A percentile compares a stretch with the other conserved stretches of the same genome.
These are phyloP conservation scores for Cercospora canescens DNA, from an alignment of 2,329 filamentous ascomycete species.

Conservation along the genomic window DNA sequence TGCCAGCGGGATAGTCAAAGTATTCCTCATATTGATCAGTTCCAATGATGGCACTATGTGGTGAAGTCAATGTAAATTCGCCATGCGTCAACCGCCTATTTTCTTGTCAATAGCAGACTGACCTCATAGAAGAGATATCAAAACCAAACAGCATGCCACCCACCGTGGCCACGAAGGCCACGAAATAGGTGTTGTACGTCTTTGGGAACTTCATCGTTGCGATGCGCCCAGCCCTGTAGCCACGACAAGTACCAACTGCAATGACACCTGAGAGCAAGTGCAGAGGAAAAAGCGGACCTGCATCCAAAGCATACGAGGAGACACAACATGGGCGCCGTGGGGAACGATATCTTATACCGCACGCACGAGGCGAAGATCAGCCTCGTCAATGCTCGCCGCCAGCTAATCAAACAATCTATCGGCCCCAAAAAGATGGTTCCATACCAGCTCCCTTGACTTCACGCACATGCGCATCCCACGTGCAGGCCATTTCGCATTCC, in stretches of 20 bases:
- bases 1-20: constrained; percentile 52
- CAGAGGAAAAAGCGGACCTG: background rate
- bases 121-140: constrained; percentile 36
- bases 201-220: constrained; percentile 42
- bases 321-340: background rate
- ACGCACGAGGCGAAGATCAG: background rate
- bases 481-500: background rate
- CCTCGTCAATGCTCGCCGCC: background rate
- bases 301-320: background rate
- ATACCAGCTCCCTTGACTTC: background rate
- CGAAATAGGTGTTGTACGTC: constrained; percentile 56
- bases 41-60: constrained; percentile 10
- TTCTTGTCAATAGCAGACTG: background rate
- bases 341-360: background rate
- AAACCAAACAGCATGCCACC: constrained; percentile 57
- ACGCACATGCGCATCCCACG: background rate
- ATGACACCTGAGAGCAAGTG: background rate
- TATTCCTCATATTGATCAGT: constrained; percentile 49
- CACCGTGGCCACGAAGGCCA: constrained; percentile 54
- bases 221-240: background rate
- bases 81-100: too few relatives aligned
- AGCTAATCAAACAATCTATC: background rate
- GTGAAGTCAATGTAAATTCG: background rate
- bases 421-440: background rate
- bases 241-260: background rate